Evolutionary conservation across 148 eudicot species (phyloP).

Genomic region (Rhododendron henanense): DNA sequence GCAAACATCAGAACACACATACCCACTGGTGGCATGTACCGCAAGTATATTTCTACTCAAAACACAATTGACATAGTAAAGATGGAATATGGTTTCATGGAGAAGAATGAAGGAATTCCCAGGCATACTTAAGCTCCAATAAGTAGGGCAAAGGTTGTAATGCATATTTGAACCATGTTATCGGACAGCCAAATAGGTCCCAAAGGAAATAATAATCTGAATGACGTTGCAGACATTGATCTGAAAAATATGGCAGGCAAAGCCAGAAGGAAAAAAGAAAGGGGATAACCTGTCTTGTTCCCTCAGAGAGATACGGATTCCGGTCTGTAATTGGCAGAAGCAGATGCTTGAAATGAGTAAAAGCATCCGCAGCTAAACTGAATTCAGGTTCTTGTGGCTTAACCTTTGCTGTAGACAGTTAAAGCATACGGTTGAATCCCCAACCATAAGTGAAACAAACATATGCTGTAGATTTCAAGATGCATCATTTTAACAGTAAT

Average conservation of each 20-base stretch:
- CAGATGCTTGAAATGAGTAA: constrained; percentile 81
- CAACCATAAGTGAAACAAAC: neutral
- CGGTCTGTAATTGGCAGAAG: constrained; percentile 89
- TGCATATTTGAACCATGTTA: neutral
- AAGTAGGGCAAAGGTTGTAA: neutral
- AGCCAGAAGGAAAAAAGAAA: neutral
- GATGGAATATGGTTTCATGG: neutral
- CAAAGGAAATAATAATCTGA: neutral
- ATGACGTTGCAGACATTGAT: neutral
- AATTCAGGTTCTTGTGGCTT: constrained; percentile 66
- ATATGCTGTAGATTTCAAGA: neutral
- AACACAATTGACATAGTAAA: neutral
- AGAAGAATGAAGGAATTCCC: neutral
- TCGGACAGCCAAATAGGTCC: neutral
- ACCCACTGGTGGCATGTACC: neutral
- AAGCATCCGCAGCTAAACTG: constrained; percentile 56
- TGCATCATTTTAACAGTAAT: neutral
- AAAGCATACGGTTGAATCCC: neutral
- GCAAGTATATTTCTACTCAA: neutral
- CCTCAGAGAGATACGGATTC: constrained; percentile 92
- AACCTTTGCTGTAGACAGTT: constrained; percentile 45
- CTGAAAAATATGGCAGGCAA: neutral
- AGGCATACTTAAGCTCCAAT: neutral
- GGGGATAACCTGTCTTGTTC: constrained; percentile 83
- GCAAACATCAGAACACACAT: neutral